phyloP scores from a whole-genome alignment of 306 rosid species.

The Sicyos baderoa region DNA sequence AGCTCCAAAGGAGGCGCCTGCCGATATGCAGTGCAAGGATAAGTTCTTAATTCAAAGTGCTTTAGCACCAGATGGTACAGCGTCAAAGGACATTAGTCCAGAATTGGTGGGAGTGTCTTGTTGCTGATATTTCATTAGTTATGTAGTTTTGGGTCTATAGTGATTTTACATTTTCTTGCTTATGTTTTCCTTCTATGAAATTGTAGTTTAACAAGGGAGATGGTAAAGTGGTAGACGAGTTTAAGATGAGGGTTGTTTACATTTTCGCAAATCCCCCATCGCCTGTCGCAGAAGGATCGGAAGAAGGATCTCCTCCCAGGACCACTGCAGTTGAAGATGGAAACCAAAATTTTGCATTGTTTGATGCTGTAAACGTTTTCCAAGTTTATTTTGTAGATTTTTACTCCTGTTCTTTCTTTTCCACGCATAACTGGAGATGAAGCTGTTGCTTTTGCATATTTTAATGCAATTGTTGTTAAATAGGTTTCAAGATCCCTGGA shows the following conservation, averaged over 20 bases:
- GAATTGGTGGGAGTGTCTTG: slow-evolving; percentile 34
- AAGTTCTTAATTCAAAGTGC: slow-evolving; percentile 48
- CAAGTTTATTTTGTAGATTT: neutral
- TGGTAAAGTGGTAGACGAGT: slow-evolving; percentile 33
- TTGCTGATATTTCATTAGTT: neutral
- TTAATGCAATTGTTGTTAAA: slow-evolving; percentile 1
- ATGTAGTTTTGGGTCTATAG: slow-evolving; percentile 6
- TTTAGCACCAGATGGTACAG: slow-evolving; percentile 28
- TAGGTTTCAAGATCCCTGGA: slow-evolving; percentile 39
- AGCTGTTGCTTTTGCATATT: neutral
- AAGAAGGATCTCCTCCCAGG: slow-evolving; percentile 37
- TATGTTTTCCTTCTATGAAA: neutral
- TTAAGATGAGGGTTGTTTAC: slow-evolving; percentile 38
- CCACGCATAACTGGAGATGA: neutral
- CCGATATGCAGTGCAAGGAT: slow-evolving; percentile 48
- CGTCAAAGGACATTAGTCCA: slow-evolving; percentile 30
- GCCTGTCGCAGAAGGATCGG: slow-evolving; percentile 42
- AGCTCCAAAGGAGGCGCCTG: slow-evolving; percentile 32
- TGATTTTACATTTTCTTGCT: neutral
- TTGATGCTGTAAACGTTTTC: slow-evolving; percentile 34
- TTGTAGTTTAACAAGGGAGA: slow-evolving; percentile 38
- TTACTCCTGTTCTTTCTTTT: neutral
- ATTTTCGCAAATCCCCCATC: slow-evolving; percentile 41
- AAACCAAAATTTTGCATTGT: slow-evolving; percentile 31
- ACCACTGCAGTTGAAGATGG: slow-evolving; percentile 27